Conservation (phyloP, 2,329 filamentous ascomycete genomes). For the Colletotrichum salicis region DNA sequence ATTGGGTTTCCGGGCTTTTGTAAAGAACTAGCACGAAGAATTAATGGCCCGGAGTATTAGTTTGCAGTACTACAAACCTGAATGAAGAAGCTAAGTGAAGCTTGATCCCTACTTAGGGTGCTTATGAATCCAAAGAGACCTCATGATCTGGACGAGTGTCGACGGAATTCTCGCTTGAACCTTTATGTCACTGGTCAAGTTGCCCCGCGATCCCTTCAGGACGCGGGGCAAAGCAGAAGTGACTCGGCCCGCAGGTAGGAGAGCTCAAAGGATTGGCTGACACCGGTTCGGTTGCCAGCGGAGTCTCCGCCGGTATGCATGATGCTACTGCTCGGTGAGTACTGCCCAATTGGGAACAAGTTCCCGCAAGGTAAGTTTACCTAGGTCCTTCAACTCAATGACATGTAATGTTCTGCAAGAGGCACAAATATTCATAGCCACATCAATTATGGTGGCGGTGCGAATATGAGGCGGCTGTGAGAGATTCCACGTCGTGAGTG, state of each 20-base stretch:
- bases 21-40: background rate
- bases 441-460: background rate
- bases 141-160: background rate
- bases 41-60: background rate
- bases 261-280: background rate
- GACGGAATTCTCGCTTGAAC: background rate
- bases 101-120: background rate
- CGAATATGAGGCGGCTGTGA: background rate
- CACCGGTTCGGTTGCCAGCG: background rate
- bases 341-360: background rate
- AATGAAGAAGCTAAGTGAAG: background rate
- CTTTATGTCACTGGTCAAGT: background rate
- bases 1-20: background rate
- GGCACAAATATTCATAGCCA: background rate
- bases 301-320: slow-evolving; percentile 1
- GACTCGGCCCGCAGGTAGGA: slow-evolving; percentile 12
- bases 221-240: slow-evolving; percentile 21
- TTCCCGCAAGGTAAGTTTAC: background rate
- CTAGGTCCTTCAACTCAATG: background rate
- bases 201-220: background rate
- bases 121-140: background rate
- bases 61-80: background rate
- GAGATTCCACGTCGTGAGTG: background rate
- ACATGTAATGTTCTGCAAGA: background rate
- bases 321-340: background rate